These are phyloP conservation scores for Rubia peregrina DNA, from an alignment of 305 asterid species.

Conservation along the genomic window DNA sequence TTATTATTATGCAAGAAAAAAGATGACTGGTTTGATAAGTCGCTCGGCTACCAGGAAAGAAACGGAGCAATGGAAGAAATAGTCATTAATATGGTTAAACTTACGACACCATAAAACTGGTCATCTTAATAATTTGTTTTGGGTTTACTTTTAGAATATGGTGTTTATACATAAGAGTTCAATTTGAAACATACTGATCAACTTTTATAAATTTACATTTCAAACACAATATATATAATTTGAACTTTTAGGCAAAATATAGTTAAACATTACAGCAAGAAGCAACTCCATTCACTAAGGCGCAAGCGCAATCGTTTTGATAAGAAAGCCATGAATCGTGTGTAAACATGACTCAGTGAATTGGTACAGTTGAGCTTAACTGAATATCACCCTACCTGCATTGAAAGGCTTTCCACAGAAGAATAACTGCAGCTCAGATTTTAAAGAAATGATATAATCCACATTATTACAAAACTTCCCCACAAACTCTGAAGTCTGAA, in stretches of 20 bases:
- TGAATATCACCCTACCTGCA: neutral
- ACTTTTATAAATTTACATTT: too few relatives aligned
- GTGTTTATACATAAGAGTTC: neutral
- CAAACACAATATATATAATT: too few relatives aligned
- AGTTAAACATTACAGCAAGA: too few relatives aligned
- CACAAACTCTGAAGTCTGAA: constrained; percentile 6
- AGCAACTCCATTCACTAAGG: too few relatives aligned
- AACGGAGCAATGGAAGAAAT: neutral
- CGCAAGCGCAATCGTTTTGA: too few relatives aligned
- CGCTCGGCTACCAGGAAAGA: neutral
- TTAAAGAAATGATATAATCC: neutral
- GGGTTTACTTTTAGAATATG: too few relatives aligned
- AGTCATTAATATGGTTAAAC: neutral
- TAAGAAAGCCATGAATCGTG: neutral
- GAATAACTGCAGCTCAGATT: neutral
- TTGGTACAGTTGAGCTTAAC: neutral
- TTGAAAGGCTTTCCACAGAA: neutral
- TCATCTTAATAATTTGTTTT: neutral
- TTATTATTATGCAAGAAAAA: neutral
- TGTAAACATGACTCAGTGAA: neutral
- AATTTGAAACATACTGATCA: neutral
- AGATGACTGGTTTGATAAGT: neutral
- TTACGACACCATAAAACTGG: neutral
- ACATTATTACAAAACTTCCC: neutral
- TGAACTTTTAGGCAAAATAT: too few relatives aligned